Evolutionary conservation across 2,329 filamentous ascomycete species (phyloP).

Genomic region (Plenodomus lindquistii): DNA sequence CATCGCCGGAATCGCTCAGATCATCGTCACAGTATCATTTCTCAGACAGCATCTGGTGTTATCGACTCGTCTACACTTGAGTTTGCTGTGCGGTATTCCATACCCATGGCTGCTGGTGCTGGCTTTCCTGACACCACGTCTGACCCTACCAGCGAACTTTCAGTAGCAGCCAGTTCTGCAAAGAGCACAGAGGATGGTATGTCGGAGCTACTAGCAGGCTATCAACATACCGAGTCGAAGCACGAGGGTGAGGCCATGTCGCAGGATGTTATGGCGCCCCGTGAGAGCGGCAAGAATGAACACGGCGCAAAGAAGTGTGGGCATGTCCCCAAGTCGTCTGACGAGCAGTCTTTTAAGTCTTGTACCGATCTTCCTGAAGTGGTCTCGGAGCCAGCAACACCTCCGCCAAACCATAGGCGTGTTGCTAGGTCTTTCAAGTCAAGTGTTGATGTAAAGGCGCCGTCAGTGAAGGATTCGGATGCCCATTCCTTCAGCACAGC

Average conservation of each 20-base stretch:
- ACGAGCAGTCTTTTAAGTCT: conserved; percentile 41
- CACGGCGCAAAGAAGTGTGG: conserved; percentile 17
- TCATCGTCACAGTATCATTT: conserved; percentile 28
- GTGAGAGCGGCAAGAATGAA: conserved; percentile 4
- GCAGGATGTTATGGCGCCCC: not conserved
- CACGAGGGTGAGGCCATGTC: conserved; percentile 11
- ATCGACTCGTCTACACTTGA: conserved; percentile 39
- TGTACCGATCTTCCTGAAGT: conserved; percentile 27
- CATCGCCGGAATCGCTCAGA: conserved; percentile 1
- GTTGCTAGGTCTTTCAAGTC: conserved; percentile 20
- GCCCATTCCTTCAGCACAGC: conserved; percentile 28
- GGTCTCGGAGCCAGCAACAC: not conserved
- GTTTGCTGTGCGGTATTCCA: conserved; percentile 34
- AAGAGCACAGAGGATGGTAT: conserved; percentile 36
- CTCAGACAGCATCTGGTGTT: conserved; percentile 29
- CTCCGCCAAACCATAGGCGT: conserved; percentile 2
- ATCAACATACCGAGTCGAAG: conserved; percentile 33
- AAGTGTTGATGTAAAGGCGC: conserved; percentile 10
- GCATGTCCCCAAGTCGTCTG: conserved; percentile 35
- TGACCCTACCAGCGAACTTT: conserved; percentile 4
- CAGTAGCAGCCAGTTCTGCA: conserved; percentile 11
- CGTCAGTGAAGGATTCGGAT: conserved; percentile 22
- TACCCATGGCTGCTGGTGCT: conserved; percentile 28
- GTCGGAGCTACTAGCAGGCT: conserved; percentile 38
- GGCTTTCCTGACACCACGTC: conserved; percentile 8